Conservation (phyloP, 441 rosid species). For the Breynia disticha region DNA sequence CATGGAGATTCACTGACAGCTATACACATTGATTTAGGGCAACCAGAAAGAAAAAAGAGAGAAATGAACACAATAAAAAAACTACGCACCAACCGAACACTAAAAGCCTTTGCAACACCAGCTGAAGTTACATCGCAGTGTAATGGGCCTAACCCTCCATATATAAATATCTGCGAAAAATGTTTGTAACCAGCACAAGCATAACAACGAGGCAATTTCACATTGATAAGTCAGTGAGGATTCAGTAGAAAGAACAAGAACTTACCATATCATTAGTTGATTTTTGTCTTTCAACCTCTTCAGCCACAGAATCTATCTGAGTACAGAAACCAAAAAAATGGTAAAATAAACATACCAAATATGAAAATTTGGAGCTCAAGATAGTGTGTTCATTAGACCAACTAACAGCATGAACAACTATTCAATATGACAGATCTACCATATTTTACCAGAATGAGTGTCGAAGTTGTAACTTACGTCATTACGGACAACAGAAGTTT, state of each 20-base stretch:
- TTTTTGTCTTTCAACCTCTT: conserved; percentile 77
- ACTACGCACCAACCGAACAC: conserved; percentile 88
- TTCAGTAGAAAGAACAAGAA: conserved; percentile 4
- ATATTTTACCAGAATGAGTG: neutral
- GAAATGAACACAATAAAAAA: conserved; percentile 1
- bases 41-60: too few relatives aligned
- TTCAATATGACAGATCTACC: neutral
- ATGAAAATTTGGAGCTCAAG: conserved; percentile 2
- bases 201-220: conserved; percentile 4
- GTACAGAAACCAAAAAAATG: conserved; percentile 14
- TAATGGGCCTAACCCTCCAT: conserved; percentile 93
- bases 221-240: neutral
- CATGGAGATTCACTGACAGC: neutral
- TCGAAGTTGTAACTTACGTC: conserved; percentile 59
- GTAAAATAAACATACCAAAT: conserved; percentile 3
- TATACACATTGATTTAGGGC: neutral
- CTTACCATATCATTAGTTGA: conserved; percentile 72
- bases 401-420: too few relatives aligned
- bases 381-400: too few relatives aligned
- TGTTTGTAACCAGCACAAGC: conserved; percentile 2
- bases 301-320: conserved; percentile 95
- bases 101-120: conserved; percentile 96
- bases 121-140: conserved; percentile 89
- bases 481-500: conserved; percentile 52
- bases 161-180: conserved; percentile 60